phyloP scores from a whole-genome alignment of 1,139 yeast genomes.

The Yamadazyma oceani region DNA sequence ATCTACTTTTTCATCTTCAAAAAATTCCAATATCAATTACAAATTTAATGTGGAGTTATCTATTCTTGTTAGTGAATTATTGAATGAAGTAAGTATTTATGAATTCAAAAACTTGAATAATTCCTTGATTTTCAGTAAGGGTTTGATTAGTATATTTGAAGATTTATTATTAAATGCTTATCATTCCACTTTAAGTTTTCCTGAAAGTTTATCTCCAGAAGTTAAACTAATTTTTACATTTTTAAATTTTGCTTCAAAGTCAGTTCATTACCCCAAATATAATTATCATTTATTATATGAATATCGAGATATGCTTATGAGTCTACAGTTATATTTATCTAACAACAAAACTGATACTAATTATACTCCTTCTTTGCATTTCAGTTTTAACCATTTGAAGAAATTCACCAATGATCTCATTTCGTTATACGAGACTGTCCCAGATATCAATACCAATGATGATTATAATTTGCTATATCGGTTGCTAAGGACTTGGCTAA shows the following conservation, averaged over 20 bases:
- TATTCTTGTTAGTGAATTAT: slow-evolving; percentile 23
- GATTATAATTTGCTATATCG: slow-evolving; percentile 18
- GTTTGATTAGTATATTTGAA: slow-evolving; percentile 24
- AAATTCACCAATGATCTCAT: slow-evolving; percentile 6
- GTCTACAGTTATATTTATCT: slow-evolving; percentile 10
- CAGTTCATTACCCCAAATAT: slow-evolving; percentile 25
- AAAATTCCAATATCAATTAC: slow-evolving; percentile 13
- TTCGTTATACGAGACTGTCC: slow-evolving; percentile 3
- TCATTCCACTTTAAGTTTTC: background rate
- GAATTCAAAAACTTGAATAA: slow-evolving; percentile 22
- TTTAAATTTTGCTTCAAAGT: slow-evolving; percentile 23
- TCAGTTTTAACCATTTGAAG: slow-evolving; percentile 11
- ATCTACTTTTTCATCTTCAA: background rate
- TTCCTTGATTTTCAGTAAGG: slow-evolving; percentile 26
- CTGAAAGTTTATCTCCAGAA: slow-evolving; percentile 12
- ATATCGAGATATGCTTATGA: slow-evolving; percentile 15
- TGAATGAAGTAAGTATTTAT: slow-evolving; percentile 27
- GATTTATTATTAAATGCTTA: slow-evolving; percentile 16
- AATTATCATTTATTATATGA: slow-evolving; percentile 21
- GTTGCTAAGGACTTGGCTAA: slow-evolving; percentile 26
- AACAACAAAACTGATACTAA: slow-evolving; percentile 10
- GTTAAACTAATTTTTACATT: slow-evolving; percentile 20
- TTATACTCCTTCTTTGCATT: slow-evolving; percentile 15
- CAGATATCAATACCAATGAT: slow-evolving; percentile 2
- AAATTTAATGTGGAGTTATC: slow-evolving; percentile 22